phyloP scores from a whole-genome alignment of 1,139 yeast genomes.

The Geotrichum candidum region DNA sequence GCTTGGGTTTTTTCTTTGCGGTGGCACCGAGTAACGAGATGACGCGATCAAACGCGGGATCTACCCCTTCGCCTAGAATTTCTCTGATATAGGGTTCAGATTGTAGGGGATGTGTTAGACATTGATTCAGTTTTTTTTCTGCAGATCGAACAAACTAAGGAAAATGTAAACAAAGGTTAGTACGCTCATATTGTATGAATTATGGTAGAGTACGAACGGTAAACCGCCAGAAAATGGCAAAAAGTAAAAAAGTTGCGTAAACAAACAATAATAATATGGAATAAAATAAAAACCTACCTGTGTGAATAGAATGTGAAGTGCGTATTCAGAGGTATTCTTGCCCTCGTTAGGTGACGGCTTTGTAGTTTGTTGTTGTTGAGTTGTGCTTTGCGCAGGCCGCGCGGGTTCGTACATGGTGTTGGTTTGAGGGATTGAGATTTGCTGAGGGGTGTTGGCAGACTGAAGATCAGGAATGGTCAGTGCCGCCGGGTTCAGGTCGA shows the following conservation, averaged over 20 bases:
- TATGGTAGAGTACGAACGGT: too few species aligned
- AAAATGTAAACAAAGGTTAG: slow-evolving; percentile 1
- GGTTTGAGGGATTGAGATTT: slow-evolving; percentile 7
- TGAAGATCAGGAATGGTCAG: slow-evolving; percentile 13
- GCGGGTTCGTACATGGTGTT: not conserved
- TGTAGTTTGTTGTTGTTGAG: not conserved
- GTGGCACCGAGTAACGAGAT: slow-evolving; percentile 83
- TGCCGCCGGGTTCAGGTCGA: slow-evolving; percentile 2
- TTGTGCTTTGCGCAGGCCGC: not conserved
- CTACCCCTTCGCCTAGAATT: slow-evolving; percentile 81
- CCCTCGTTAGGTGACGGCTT: slow-evolving; percentile 24
- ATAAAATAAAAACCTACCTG: slow-evolving; percentile 39
- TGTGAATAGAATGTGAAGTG: slow-evolving; percentile 87
- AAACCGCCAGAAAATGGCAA: not conserved
- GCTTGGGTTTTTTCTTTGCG: slow-evolving; percentile 85
- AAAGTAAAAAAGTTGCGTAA: too few species aligned
- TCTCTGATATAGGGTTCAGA: slow-evolving; percentile 79
- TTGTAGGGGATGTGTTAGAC: slow-evolving; percentile 58
- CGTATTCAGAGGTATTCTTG: slow-evolving; percentile 86
- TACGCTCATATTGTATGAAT: not conserved
- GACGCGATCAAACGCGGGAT: slow-evolving; percentile 77
- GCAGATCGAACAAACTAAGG: slow-evolving; percentile 75
- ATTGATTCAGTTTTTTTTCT: slow-evolving; percentile 72
- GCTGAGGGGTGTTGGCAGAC: not conserved
- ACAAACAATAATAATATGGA: not conserved